phyloP scores from a whole-genome alignment of 192 early-diverging fungal species.

The Spizellomyces punctatus region DNA sequence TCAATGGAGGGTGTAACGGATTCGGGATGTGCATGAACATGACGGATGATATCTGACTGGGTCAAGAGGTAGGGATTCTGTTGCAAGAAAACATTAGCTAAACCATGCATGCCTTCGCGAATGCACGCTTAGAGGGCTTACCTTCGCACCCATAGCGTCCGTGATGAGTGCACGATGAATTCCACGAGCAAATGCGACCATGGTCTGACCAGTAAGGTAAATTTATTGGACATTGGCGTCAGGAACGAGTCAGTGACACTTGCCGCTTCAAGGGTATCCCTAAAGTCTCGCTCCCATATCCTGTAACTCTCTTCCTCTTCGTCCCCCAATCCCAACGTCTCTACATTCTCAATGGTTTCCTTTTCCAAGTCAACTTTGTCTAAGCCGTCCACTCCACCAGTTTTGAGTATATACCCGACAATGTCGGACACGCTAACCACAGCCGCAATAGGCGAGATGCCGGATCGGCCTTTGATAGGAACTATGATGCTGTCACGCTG shows the following conservation, averaged over 20 bases:
- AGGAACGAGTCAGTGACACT: background rate
- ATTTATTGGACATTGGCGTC: background rate
- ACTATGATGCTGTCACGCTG: background rate
- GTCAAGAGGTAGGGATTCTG: conserved; percentile 52
- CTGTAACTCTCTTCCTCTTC: conserved; percentile 46
- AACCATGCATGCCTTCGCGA: too few relatives aligned
- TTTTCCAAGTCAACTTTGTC: conserved; percentile 1
- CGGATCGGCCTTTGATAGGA: conserved; percentile 13
- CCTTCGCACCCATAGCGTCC: conserved; percentile 33
- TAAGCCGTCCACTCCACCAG: background rate
- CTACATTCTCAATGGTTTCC: conserved; percentile 6
- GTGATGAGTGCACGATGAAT: conserved; percentile 63
- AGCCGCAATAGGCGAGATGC: background rate
- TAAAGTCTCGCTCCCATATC: conserved; percentile 44
- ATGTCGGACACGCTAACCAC: conserved; percentile 17
- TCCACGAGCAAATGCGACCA: conserved; percentile 56
- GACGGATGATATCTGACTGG: conserved; percentile 63
- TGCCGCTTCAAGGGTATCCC: conserved; percentile 43
- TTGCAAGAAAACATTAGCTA: background rate
- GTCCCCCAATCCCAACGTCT: conserved; percentile 22
- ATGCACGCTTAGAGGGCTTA: too few relatives aligned
- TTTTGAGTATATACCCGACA: conserved; percentile 7
- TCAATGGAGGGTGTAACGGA: conserved; percentile 36
- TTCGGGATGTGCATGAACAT: conserved; percentile 48
- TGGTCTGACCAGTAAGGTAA: conserved; percentile 1